Base-by-base conservation (phyloP, 2,329 filamentous ascomycete genomes). In the Calonectria fujianensis region DNA sequence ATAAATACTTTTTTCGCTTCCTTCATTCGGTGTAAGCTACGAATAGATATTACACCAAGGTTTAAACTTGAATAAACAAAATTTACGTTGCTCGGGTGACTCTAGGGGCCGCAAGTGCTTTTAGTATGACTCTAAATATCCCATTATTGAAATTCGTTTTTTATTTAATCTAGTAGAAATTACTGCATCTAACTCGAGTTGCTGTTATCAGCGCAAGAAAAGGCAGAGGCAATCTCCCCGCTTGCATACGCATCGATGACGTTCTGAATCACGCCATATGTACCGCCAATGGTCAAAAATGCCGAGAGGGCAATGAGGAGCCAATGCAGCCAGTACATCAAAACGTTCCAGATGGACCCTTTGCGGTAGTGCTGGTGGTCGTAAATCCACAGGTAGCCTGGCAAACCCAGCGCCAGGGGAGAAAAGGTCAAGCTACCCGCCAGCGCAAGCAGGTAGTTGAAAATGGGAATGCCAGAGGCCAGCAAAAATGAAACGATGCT, bases 181-280 rank as follows among this genome's bases (percentile, higher is more conserved):
- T 6, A 48, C 7, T 3, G 11, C 3, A 48, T 52, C 54, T 61
- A 61, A 29, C 20, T 39, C 2, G 74, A 76, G 2, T 69, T 73
- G 35, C 74, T 76, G 69, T 89, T 89, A 76, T 89, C 88, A 3
- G 84, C 86, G 74, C 88, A 89, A n/a, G 85, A 86, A 69, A 89
- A 90, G 0, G 87, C 87, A 51, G 81, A 82, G 41, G 85, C 85
- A 71, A 90, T 89, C 67, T 83, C 79, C 0, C 87, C 87, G 63
- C 84, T 84, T 5, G 84, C 86, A 79, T 91, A 91, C 0, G 89
- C 89, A 68, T 88, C 83, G 68, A 88, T 88, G 74, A 91, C 90
- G 76, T 88, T 84, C 71, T 88, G 84, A 31, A 90, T 85, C 2
- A 89, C 87, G 45, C 88, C 85, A 69, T 87, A 86, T 2, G 85